Evolutionary conservation across 1,284 basidiomycete species (phyloP).

Genomic region (Mycosarcoma mackinlayi): DNA sequence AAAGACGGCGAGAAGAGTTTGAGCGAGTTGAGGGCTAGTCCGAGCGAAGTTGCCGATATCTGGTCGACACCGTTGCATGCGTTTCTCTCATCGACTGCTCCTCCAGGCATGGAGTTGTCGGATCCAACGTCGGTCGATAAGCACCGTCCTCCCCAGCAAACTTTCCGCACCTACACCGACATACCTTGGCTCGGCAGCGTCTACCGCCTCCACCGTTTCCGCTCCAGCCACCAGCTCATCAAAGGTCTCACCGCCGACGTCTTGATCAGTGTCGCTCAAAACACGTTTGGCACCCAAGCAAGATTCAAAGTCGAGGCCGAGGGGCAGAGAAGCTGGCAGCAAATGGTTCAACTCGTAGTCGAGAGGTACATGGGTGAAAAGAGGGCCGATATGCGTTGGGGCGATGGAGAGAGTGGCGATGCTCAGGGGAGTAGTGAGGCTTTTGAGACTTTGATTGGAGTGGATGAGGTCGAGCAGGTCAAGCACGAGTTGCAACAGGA

Average conservation of each 20-base stretch:
- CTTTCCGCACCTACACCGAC: conserved; percentile 48
- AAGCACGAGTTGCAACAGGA: background rate
- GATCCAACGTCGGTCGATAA: conserved; percentile 37
- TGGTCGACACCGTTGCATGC: conserved; percentile 32
- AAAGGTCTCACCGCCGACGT: conserved; percentile 54
- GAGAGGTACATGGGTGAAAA: conserved; percentile 19
- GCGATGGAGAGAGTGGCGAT: conserved; percentile 53
- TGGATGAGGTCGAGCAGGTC: conserved; percentile 21
- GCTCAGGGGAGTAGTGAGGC: conserved; percentile 40
- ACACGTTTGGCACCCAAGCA: conserved; percentile 15
- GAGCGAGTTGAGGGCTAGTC: conserved; percentile 13
- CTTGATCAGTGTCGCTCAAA: conserved; percentile 33
- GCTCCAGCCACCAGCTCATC: conserved; percentile 38
- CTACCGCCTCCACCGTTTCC: conserved; percentile 49
- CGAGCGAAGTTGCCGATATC: conserved; percentile 43
- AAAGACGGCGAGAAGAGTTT: conserved; percentile 15
- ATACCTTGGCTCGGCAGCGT: conserved; percentile 41
- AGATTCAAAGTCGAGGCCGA: conserved; percentile 20
- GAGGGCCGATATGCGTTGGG: conserved; percentile 43
- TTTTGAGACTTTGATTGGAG: conserved; percentile 32
- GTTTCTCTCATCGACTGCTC: conserved; percentile 31
- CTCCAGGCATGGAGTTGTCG: background rate
- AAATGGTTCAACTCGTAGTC: conserved; percentile 45
- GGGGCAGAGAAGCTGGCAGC: conserved; percentile 32
- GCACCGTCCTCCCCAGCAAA: conserved; percentile 44